Evolutionary conservation across 2,329 filamentous ascomycete species (phyloP).

Genomic region (Emergomyces orientalis): DNA sequence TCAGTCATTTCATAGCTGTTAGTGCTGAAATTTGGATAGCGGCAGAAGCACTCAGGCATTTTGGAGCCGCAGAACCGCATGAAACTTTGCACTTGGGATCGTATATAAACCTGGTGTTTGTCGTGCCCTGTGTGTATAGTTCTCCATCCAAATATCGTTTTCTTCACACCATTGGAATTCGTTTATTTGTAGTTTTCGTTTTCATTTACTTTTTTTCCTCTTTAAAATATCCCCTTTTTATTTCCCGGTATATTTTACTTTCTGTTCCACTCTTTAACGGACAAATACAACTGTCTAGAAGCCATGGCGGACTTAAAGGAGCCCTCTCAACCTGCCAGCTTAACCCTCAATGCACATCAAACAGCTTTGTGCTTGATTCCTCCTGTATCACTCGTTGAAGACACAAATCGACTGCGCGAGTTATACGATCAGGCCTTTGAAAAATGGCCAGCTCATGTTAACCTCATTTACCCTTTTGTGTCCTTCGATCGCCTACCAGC

Average conservation of each 20-base stretch:
- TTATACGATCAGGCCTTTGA: constrained; percentile 53
- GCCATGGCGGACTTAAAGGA: constrained; percentile 1
- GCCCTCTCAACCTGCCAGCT: not conserved
- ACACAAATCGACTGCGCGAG: constrained; percentile 48
- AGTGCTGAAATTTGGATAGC: not conserved
- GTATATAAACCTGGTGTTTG: not conserved
- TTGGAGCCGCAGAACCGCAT: not conserved
- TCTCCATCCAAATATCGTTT: not conserved
- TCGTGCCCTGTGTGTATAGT: no score
- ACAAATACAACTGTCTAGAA: not conserved
- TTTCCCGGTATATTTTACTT: not conserved
- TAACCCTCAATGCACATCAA: constrained; percentile 39
- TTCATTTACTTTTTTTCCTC: not conserved
- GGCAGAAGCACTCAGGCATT: not conserved
- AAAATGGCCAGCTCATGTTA: constrained; percentile 59
- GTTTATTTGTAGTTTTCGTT: not conserved
- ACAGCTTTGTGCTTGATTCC: constrained; percentile 55
- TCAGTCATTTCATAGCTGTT: not conserved
- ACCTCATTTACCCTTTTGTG: constrained; percentile 59
- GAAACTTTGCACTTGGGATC: no score
- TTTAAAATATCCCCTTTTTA: not conserved
- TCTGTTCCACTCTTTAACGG: not conserved
- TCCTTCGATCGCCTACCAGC: constrained; percentile 37
- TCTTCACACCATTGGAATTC: no score
- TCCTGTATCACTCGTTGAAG: constrained; percentile 39